Evolutionary conservation across 768 basidiomycete species (phyloP), one percentile per base, ranked within the genome.

Genomic region (Auriscalpium vulgare): DNA sequence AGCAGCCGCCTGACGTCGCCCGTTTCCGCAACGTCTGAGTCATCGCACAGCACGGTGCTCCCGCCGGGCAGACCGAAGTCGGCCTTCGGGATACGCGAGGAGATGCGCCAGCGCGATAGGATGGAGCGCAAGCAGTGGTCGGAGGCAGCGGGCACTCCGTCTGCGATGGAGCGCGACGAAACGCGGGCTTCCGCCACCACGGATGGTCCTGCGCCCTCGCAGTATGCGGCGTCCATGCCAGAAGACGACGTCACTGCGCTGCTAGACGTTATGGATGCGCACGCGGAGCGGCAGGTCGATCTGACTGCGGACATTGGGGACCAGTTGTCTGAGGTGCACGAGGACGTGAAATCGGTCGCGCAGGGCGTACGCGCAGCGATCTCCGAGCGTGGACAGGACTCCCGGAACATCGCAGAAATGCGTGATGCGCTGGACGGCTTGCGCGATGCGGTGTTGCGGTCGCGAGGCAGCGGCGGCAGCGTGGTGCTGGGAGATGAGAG

Each of bases 71-170:
- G 58, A 35, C 59, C 61, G 29, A 62, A 60, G 56, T 60, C 61
- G 23, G 61, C 37, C 14, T 62, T 62, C 51, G 54, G 59, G 38
- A 37, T 62, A 13, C 61, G 61, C 21, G 61, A 62, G 8, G 61
- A 62, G 38, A 55, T 61, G 61, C 59, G 56, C n/a, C 11, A 17
- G 35, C 56, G 38, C 14, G 43, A 51, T 34, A 34, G 34, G 21
- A 5, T 29, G 21, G 38, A 23, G 34, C 36, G 16, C 6, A 46
- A 40, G 37, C 14, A 8, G 8, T 11, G 19, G 35, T 51, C 53
- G 34, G 35, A 35, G 47, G 35, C 40, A 19, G 21, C 48, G 16
- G 4, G 7, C 13, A n/a, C 59, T 10, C 37, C 14, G 19, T 21
- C 49, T 37, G 37, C 48, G 36, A 38, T 49, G 51, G 52, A 47